These are phyloP conservation scores for Volvariella volvacea DNA, from an alignment of 1,284 basidiomycete genomes.

Conservation along the genomic window DNA sequence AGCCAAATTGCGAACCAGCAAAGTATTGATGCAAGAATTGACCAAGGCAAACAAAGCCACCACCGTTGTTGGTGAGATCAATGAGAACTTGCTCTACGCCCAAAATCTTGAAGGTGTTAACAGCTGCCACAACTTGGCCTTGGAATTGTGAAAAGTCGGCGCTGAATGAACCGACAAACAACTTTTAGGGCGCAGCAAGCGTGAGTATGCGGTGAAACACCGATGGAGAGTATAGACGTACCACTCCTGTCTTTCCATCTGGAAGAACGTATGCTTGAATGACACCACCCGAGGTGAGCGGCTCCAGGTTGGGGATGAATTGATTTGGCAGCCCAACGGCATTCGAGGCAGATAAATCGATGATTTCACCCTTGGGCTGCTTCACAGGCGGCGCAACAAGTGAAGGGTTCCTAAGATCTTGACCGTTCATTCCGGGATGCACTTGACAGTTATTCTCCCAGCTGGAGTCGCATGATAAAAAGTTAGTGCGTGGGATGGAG, in stretches of 20 bases:
- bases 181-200: conserved; percentile 21
- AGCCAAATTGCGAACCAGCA: conserved; percentile 41
- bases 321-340: conserved; percentile 42
- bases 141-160: conserved; percentile 47
- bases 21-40: conserved; percentile 55
- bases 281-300: conserved; percentile 42
- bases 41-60: conserved; percentile 54
- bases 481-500: too few species aligned
- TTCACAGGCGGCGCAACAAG: conserved; percentile 13
- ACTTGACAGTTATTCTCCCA: conserved; percentile 58
- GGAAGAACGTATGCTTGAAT: conserved; percentile 56
- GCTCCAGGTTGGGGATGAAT: conserved; percentile 40
- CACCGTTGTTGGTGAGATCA: conserved; percentile 57
- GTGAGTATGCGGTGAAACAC: too few species aligned
- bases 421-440: conserved; percentile 45
- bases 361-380: conserved; percentile 33
- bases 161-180: conserved; percentile 59
- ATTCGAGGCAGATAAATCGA: conserved; percentile 33
- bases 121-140: conserved; percentile 39
- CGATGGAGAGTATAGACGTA: too few species aligned
- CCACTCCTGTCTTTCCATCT: conserved; percentile 53
- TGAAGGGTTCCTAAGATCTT: conserved; percentile 35
- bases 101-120: conserved; percentile 38
- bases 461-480: conserved; percentile 30
- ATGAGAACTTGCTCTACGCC: conserved; percentile 48